Base-by-base conservation (phyloP, 768 basidiomycete genomes). In the Punctularia strigosozonata region DNA sequence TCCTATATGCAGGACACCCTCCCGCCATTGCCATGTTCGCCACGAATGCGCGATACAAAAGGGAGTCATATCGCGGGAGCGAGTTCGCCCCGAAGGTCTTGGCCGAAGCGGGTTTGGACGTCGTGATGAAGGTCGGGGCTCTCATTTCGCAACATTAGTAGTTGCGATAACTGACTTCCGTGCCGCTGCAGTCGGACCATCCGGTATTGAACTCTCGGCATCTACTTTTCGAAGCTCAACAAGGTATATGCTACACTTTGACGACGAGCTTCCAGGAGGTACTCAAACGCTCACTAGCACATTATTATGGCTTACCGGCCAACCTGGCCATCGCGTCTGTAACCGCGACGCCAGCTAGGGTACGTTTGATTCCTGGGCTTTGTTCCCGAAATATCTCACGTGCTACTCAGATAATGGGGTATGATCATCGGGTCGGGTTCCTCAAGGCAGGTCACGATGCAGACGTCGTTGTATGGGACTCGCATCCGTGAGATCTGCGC, bases 1-100 rank as follows among this genome's bases (percentile, higher is more conserved):
- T 44, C 31, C 34, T 19, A 20, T 25, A 8, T 8, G 8, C 19
- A 69, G 68, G 72, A 19, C 62, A 61, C 5, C 65, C 77, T 8
- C 88, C 89, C 0, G 77, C 82, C 2, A 64, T 79, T 28, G 88
- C 90, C 2, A 56, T 94, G 30, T 90, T 89, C 43, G 80, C 85
- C 3, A 87, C 80, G 25, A 80, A 80, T 51, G 73, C 80, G 47
- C 64, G 79, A 64, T 77, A 60, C 45, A 80, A 80, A 59, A 65
- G 70, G 12, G 76, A 77, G 48, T 67, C 80, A 1, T 81, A 74
- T 49, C 60, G 77, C 10, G 77, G 73, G 3, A 72, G 74, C 2
- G 77, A 80, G 46, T 81, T 74, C 43, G 77, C 79, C 2, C 64
- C 75, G 2, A 67, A 68, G 35, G 71, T 81, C 41, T 57, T 83